Conservation (phyloP, 305 asterid genomes). For the Petunia hybrid region DNA sequence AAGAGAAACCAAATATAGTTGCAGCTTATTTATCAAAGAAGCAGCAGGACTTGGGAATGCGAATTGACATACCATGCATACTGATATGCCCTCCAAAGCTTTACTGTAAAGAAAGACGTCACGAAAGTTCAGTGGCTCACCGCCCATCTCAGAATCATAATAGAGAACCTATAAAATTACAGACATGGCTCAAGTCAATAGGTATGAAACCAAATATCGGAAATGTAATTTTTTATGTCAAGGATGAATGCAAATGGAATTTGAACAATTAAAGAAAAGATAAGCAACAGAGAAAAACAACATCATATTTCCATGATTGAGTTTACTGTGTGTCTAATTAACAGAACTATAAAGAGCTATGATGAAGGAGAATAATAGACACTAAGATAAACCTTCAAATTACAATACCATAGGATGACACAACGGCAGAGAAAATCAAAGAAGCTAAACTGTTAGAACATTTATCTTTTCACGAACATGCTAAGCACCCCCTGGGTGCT, state of each 20-base stretch:
- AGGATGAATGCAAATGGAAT: slow-evolving; percentile 14
- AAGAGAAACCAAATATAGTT: slow-evolving; percentile 4
- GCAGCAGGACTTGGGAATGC: slow-evolving; percentile 17
- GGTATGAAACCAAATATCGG: not conserved
- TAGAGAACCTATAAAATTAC: slow-evolving; percentile 64
- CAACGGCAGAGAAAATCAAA: not conserved
- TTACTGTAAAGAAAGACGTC: slow-evolving; percentile 96
- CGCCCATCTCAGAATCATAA: slow-evolving; percentile 80
- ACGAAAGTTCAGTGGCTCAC: slow-evolving; percentile 85
- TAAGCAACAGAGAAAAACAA: not conserved
- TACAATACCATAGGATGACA: not conserved
- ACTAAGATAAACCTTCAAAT: not conserved
- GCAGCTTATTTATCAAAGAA: slow-evolving; percentile 4
- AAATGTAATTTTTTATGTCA: not conserved
- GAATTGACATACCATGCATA: slow-evolving; percentile 73
- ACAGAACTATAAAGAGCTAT: slow-evolving; percentile 9
- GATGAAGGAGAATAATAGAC: slow-evolving; percentile 12
- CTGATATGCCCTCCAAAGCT: slow-evolving; percentile 96
- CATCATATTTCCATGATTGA: not conserved
- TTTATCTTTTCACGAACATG: not conserved
- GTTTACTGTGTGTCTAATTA: not conserved
- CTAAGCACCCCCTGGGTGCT: no score
- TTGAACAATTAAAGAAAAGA: slow-evolving; percentile 2
- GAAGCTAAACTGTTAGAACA: slow-evolving; percentile 13
- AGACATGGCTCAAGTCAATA: slow-evolving; percentile 7